Base-by-base conservation (phyloP, 306 rosid species). In the Geum urbanum region DNA sequence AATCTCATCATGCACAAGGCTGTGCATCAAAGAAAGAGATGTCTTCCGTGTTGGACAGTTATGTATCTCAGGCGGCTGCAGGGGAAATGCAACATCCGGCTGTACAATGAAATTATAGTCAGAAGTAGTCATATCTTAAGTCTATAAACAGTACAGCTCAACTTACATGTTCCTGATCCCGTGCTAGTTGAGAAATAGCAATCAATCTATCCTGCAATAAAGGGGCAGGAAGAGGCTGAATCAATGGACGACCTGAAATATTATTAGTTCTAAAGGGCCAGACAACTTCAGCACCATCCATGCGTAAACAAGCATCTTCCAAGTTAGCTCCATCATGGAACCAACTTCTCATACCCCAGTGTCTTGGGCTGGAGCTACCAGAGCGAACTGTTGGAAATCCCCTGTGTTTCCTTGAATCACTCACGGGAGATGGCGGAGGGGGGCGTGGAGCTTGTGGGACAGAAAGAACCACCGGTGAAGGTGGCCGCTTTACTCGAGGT, bases 281-380 rank as follows among this genome's bases (percentile, higher is more conserved):
- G 67, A 92, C 89, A 84, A 92, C 96, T 89, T 92, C 98, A 72
- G 95, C 92, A 65, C 98, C 96, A 74, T 92, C 96, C 86, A 84
- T 86, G 63, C 86, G 82, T 72, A 87, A 83, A 79, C 90, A 84
- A 72, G 86, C 87, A 70, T 92, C 98, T 70, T 92, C 98, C 82
- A 84, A 79, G 79, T 83, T 87, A 84, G 82, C 86, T 73, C 98
- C 98, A 75, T 89, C 98, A 67, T 81, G 95, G 78, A 86, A 86
- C 96, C 95, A 92, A 58, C 98, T 96, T 82, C 91, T 83, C 85
- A 92, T 80, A 63, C 98, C 98, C 98, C 96, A 92, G 67, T 92
- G 92, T 81, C 98, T 88, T 47, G 98, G 98, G 85, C 98, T 92
- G 54, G 98, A 92, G 80, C 98, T 92, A 77, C 98, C 98, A 74